A percentile compares a stretch with the other conserved stretches of the same genome.
These are phyloP conservation scores for Trapa bicornis DNA, from an alignment of 345 rosid genomes.

Conservation along the genomic window DNA sequence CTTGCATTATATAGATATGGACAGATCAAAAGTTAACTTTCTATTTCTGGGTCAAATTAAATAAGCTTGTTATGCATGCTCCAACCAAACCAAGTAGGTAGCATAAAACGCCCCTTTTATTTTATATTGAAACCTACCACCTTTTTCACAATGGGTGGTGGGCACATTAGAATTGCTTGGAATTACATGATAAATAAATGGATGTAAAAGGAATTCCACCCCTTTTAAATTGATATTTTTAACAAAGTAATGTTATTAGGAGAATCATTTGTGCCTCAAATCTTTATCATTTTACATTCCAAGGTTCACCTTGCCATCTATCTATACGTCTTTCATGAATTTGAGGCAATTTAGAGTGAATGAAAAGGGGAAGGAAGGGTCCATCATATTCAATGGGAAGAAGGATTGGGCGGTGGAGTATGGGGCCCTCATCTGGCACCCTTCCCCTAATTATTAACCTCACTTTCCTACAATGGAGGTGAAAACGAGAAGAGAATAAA, in stretches of 20 bases:
- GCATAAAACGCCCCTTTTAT: too few species aligned
- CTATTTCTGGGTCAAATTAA: background rate
- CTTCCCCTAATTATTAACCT: background rate
- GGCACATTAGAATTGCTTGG: too few species aligned
- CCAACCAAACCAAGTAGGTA: too few species aligned
- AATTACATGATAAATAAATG: too few species aligned
- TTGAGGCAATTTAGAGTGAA: background rate
- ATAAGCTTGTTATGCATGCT: background rate
- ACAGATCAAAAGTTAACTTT: background rate
- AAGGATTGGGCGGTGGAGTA: constrained; percentile 10
- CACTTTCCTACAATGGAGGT: too few species aligned
- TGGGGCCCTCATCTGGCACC: constrained; percentile 1
- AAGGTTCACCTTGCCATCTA: background rate
- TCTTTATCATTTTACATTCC: background rate
- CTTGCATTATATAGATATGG: background rate
- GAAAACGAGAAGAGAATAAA: too few species aligned
- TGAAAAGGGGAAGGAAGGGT: background rate
- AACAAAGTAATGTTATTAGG: too few species aligned
- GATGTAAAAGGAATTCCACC: too few species aligned
- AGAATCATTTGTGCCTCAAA: too few species aligned
- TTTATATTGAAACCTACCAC: too few species aligned
- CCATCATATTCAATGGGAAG: background rate
- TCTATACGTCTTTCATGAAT: background rate
- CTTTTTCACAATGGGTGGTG: too few species aligned
- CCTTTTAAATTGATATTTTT: too few species aligned